Base-by-base conservation (phyloP, 1,284 basidiomycete genomes). In the Termitomyces sp. region DNA sequence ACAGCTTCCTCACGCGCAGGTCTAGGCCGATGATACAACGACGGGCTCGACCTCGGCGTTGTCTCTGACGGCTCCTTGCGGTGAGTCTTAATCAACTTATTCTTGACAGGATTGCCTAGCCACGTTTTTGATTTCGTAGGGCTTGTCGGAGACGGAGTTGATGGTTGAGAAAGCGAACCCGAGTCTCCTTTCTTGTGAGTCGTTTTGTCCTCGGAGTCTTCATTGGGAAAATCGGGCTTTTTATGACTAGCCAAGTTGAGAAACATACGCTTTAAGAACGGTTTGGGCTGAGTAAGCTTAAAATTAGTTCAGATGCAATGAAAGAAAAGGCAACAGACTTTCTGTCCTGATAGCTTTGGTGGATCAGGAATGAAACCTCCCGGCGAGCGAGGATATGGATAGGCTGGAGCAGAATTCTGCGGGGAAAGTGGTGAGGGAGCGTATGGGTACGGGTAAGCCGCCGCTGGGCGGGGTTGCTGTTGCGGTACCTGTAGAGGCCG, bases 31-130 rank as follows among this genome's bases (percentile, higher is more conserved):
- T 38, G 47, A 39, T 50, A 47, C 41, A 50, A 44, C n/a, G 53
- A 54, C 30, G 33, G 21, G 21, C 24, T 48, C 15, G 46, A 49
- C 40, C 45, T 43, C 13, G 30, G 31, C 24, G 34, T 21, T n/a
- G 21, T 21, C 40, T 49, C 31, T 36, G 31, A 41, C 15, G 8
- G 21, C 21, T 26, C 50, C 7, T 12, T 49, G 1, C 28, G 49
- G 1, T 28, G 9, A n/a, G 12, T n/a, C 13, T 50, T 54, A 0
- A 6, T 17, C 9, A 54, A 17, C 28, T 50, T 54, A 6, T 54
- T 49, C 41, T 31, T 54, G 12, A 47, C 39, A 43, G 53, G 53
- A 7, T 34, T 54, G 9, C 53, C 47, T 3, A 54, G 8, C 53
- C 53, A 54, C 4, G 31, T 28, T 17, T 24, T 28, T 1, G 33